A percentile compares a stretch with the other conserved stretches of the same genome.
phyloP scores from a whole-genome alignment of 495 filamentous ascomycete genomes.

The Pyrenopolyporus hunteri region DNA sequence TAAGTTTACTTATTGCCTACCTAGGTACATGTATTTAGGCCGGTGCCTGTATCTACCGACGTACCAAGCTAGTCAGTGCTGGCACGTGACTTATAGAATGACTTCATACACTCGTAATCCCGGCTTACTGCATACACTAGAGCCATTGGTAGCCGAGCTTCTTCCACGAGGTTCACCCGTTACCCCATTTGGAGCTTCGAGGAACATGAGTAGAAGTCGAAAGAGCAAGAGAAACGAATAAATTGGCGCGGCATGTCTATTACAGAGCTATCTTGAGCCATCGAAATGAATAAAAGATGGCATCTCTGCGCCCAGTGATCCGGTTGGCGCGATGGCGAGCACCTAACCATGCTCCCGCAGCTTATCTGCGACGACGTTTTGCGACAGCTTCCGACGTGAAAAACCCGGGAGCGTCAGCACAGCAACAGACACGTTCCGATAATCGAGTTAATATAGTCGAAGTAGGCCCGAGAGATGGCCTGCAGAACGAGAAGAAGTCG shows the following conservation, averaged over 20 bases:
- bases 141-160: constrained; percentile 26
- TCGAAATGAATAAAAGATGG: constrained; percentile 41
- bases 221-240: constrained; percentile 2
- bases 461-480: constrained; percentile 90
- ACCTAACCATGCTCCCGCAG: neutral
- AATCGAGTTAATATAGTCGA: constrained; percentile 76
- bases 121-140: neutral
- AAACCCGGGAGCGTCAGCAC: constrained; percentile 17
- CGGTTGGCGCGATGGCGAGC: constrained; percentile 28
- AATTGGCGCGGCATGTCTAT: neutral
- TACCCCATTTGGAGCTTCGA: constrained; percentile 1
- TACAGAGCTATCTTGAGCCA: neutral
- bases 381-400: constrained; percentile 47
- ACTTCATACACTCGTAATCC: constrained; percentile 14
- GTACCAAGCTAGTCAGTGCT: no score
- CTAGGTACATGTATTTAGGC: no score
- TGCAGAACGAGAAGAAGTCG: constrained; percentile 92
- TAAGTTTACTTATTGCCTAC: no score
- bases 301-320: constrained; percentile 38
- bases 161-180: neutral
- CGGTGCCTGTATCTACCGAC: neutral
- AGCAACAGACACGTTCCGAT: constrained; percentile 44
- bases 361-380: constrained; percentile 40
- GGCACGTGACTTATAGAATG: constrained; percentile 5
- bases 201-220: neutral